A percentile compares a stretch with the other conserved stretches of the same genome.
phyloP scores from a whole-genome alignment of 2,329 filamentous ascomycete species.

The Monilinia fructicola region DNA sequence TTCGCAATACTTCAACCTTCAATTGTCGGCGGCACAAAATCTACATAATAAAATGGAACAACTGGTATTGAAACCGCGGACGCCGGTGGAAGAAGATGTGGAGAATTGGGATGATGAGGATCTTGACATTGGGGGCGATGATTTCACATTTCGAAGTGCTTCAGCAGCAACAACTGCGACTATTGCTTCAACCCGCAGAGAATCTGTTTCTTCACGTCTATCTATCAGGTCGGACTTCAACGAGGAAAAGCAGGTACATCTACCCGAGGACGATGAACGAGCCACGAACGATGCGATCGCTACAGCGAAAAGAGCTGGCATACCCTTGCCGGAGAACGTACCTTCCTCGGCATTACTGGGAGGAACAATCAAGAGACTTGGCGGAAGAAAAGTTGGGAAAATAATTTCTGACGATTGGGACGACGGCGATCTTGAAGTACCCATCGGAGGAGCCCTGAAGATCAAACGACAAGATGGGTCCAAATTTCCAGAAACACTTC shows the following conservation, averaged over 20 bases:
- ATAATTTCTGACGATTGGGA: conserved; percentile 79
- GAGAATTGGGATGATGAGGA: conserved; percentile 81
- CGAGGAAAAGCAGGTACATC: conserved; percentile 83
- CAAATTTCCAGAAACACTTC: conserved; percentile 66
- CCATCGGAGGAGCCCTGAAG: conserved; percentile 58
- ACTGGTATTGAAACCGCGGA: conserved; percentile 39
- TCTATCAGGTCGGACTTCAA: conserved; percentile 25
- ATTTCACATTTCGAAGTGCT: conserved; percentile 57
- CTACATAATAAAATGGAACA: conserved; percentile 34
- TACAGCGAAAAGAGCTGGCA: conserved; percentile 83
- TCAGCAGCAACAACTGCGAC: conserved; percentile 44
- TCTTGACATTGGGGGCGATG: conserved; percentile 67
- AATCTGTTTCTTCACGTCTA: conserved; percentile 62
- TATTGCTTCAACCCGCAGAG: conserved; percentile 56
- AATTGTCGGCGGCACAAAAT: background rate
- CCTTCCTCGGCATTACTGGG: conserved; percentile 86
- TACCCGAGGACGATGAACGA: conserved; percentile 81
- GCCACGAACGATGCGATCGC: conserved; percentile 84
- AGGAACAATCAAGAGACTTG: conserved; percentile 88
- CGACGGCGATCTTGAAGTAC: conserved; percentile 73
- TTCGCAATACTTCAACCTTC: background rate
- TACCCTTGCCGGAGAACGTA: conserved; percentile 83
- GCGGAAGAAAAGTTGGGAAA: conserved; percentile 69
- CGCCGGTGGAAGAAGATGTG: conserved; percentile 53
- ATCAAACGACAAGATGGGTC: conserved; percentile 62